These are phyloP conservation scores for Boletus subparvulus DNA, from an alignment of 768 basidiomycete species.

Conservation along the genomic window DNA sequence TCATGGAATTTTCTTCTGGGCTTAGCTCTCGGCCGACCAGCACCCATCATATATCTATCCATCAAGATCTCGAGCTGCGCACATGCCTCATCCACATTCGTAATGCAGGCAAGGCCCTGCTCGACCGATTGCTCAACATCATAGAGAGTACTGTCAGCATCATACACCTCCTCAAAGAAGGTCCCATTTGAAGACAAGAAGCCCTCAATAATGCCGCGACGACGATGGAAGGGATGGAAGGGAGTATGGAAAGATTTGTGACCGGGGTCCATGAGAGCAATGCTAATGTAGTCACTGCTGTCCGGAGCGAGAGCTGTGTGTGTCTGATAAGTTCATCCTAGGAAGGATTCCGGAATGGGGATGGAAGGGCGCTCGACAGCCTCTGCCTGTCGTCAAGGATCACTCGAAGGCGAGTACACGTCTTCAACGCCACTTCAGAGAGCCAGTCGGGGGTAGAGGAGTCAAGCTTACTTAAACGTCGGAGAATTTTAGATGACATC, in stretches of 20 bases:
- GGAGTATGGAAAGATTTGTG: too few relatives aligned
- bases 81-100: conserved; percentile 4
- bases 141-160: conserved; percentile 20
- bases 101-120: conserved; percentile 16
- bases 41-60: conserved; percentile 30
- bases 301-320: too few relatives aligned
- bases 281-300: too few relatives aligned
- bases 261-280: too few relatives aligned
- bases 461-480: conserved; percentile 17
- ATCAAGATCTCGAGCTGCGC: conserved; percentile 18
- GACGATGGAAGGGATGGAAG: too few relatives aligned
- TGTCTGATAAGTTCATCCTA: too few relatives aligned
- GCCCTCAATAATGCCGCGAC: conserved; percentile 9
- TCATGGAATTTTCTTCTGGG: conserved; percentile 40
- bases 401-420: neutral
- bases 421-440: neutral
- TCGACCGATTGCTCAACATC: conserved; percentile 39
- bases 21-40: too few relatives aligned
- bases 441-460: neutral
- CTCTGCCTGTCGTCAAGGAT: neutral
- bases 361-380: too few relatives aligned
- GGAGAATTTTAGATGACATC: conserved; percentile 23
- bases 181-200: conserved; percentile 15
- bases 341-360: neutral
- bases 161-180: conserved; percentile 5